phyloP scores from a whole-genome alignment of 495 filamentous ascomycete species.

The Aspergillus mulundensis region DNA sequence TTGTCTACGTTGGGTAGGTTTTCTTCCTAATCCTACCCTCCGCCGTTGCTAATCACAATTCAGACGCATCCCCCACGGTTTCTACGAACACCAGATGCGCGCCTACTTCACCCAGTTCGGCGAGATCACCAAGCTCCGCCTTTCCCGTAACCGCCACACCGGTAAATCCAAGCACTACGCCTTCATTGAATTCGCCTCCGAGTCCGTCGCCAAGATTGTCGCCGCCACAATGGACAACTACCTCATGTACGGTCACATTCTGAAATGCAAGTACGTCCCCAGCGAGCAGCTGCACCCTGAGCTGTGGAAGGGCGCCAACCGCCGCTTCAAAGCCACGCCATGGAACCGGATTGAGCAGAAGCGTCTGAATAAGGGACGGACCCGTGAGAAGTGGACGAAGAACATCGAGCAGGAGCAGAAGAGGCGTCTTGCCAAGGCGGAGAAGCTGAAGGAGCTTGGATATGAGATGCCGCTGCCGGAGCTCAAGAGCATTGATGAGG shows the following conservation, averaged over 20 bases:
- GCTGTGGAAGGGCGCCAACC: slow-evolving; percentile 83
- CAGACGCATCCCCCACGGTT: slow-evolving; percentile 83
- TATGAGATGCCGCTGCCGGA: slow-evolving; percentile 78
- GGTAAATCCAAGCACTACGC: slow-evolving; percentile 87
- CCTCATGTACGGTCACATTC: slow-evolving; percentile 85
- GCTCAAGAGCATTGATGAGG: slow-evolving; percentile 62
- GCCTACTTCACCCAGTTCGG: slow-evolving; percentile 96
- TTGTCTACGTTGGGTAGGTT: slow-evolving; percentile 74
- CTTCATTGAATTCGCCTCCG: slow-evolving; percentile 81
- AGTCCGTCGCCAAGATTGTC: slow-evolving; percentile 79
- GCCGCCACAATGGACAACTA: slow-evolving; percentile 97
- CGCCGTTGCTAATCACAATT: slow-evolving; percentile 4
- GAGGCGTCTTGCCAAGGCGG: slow-evolving; percentile 58
- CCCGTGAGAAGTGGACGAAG: slow-evolving; percentile 72
- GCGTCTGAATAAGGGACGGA: slow-evolving; percentile 62
- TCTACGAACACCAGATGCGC: slow-evolving; percentile 94
- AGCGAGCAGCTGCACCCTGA: slow-evolving; percentile 71
- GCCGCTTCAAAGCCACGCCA: slow-evolving; percentile 81
- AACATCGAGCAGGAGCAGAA: slow-evolving; percentile 66
- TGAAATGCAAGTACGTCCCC: slow-evolving; percentile 78
- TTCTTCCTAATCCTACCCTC: neutral
- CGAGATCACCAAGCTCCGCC: slow-evolving; percentile 69
- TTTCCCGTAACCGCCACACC: slow-evolving; percentile 86
- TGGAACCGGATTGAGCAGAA: slow-evolving; percentile 78
- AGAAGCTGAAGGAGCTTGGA: slow-evolving; percentile 73